Percentiles rank a stretch among this genome's conserved stretches.
These are phyloP conservation scores for Stephania yunnanensis DNA, from an alignment of 164 flowering plant genomes.

Conservation along the genomic window DNA sequence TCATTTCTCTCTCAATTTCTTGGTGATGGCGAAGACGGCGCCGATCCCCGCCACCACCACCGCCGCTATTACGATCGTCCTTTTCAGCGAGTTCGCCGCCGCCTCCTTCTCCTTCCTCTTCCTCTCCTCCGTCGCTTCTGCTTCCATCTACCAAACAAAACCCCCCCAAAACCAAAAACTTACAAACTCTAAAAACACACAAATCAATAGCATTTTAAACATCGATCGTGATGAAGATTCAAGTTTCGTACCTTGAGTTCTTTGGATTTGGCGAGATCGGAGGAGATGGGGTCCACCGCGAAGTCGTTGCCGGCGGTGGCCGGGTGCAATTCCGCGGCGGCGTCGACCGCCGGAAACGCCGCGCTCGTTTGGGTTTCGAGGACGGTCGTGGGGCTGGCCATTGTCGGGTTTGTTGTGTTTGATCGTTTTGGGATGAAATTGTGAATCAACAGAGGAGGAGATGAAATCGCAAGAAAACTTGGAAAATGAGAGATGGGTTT, in stretches of 20 bases:
- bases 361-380: conserved; percentile 4
- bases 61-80: conserved; percentile 2
- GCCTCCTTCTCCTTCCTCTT: background rate
- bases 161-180: too few species aligned
- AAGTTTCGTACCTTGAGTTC: background rate
- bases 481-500: background rate
- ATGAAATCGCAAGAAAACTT: background rate
- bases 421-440: background rate
- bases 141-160: background rate
- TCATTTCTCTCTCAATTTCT: conserved; percentile 10
- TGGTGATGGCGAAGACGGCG: conserved; percentile 6
- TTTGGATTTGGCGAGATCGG: conserved; percentile 1
- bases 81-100: background rate
- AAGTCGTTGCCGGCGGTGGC: background rate
- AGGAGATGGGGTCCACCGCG: conserved; percentile 1
- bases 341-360: conserved; percentile 33
- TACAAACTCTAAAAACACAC: too few species aligned
- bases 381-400: conserved; percentile 9
- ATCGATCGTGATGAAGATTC: background rate
- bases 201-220: too few species aligned
- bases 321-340: conserved; percentile 13
- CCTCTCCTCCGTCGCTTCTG: background rate
- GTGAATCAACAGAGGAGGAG: background rate
- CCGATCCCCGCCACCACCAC: conserved; percentile 8
- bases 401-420: background rate